Percentiles rank a stretch among this genome's conserved stretches.
Evolutionary conservation across 1,139 yeast species (phyloP).

Genomic region (Scheffersomyces illinoinensis): DNA sequence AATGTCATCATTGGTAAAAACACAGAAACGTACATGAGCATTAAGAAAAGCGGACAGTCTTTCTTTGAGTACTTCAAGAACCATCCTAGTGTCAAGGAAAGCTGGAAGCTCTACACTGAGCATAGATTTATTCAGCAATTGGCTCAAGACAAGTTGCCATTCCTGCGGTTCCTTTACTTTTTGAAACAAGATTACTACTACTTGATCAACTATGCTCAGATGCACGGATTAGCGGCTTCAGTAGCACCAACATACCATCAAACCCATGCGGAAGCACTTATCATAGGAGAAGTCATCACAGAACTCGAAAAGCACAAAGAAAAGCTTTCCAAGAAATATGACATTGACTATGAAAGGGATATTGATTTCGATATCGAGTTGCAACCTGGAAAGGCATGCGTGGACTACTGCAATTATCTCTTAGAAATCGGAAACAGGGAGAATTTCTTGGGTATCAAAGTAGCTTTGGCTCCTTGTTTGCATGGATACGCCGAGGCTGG

Average conservation of each 20-base stretch:
- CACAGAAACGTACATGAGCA: neutral
- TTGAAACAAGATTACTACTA: slow-evolving; percentile 75
- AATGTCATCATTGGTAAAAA: slow-evolving; percentile 4
- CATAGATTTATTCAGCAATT: slow-evolving; percentile 63
- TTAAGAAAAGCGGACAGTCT: neutral
- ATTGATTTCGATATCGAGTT: slow-evolving; percentile 40
- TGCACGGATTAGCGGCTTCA: slow-evolving; percentile 66
- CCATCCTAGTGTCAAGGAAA: slow-evolving; percentile 55
- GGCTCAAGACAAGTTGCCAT: slow-evolving; percentile 53
- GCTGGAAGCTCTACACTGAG: slow-evolving; percentile 59
- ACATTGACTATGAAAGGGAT: slow-evolving; percentile 46
- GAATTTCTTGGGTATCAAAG: slow-evolving; percentile 65
- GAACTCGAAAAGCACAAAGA: slow-evolving; percentile 60
- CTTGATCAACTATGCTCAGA: slow-evolving; percentile 65
- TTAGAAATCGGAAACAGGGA: slow-evolving; percentile 49
- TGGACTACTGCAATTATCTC: slow-evolving; percentile 61
- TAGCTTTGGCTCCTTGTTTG: slow-evolving; percentile 76
- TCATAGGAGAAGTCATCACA: slow-evolving; percentile 51
- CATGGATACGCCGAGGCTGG: slow-evolving; percentile 70
- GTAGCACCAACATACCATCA: slow-evolving; percentile 58
- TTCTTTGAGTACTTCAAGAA: slow-evolving; percentile 52
- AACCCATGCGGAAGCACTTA: slow-evolving; percentile 51
- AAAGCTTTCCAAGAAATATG: slow-evolving; percentile 47
- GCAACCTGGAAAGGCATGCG: slow-evolving; percentile 56
- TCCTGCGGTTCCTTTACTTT: slow-evolving; percentile 54